Conservation (phyloP, 495 filamentous ascomycete genomes). For the Penicillium daleae region DNA sequence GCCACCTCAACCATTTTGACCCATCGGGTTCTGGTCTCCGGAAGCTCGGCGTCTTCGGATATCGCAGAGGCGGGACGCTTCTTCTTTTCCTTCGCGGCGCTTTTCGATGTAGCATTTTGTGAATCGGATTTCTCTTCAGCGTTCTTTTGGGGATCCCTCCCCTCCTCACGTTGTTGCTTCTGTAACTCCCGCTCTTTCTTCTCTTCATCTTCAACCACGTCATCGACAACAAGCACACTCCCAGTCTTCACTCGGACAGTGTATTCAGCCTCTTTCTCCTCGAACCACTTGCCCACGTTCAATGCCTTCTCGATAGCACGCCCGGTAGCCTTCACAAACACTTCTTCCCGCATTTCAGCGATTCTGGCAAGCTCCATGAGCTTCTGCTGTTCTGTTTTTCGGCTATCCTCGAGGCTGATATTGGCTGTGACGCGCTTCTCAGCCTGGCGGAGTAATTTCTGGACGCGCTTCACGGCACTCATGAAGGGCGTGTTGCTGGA, state of each 20-base stretch:
- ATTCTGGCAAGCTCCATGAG: conserved; percentile 45
- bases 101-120: conserved; percentile 22
- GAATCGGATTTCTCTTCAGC: not conserved
- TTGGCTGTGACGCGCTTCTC: conserved; percentile 60
- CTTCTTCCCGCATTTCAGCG: conserved; percentile 55
- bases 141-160: not conserved
- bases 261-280: conserved; percentile 58
- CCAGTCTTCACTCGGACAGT: conserved; percentile 63
- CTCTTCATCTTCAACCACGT: conserved; percentile 56
- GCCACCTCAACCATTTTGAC: conserved; percentile 68
- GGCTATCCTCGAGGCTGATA: conserved; percentile 41
- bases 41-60: conserved; percentile 56
- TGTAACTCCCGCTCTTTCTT: conserved; percentile 28
- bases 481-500: conserved; percentile 75
- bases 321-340: conserved; percentile 78
- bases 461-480: conserved; percentile 78
- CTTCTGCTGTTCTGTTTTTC: conserved; percentile 43
- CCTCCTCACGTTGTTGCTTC: conserved; percentile 31
- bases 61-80: conserved; percentile 34
- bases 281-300: conserved; percentile 64
- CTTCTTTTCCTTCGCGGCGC: conserved; percentile 47
- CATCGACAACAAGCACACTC: conserved; percentile 71
- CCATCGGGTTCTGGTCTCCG: conserved; percentile 65
- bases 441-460: conserved; percentile 67
- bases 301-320: conserved; percentile 76